phyloP scores from a whole-genome alignment of 2,329 filamentous ascomycete species.

The Orbilia ellipsospora region DNA sequence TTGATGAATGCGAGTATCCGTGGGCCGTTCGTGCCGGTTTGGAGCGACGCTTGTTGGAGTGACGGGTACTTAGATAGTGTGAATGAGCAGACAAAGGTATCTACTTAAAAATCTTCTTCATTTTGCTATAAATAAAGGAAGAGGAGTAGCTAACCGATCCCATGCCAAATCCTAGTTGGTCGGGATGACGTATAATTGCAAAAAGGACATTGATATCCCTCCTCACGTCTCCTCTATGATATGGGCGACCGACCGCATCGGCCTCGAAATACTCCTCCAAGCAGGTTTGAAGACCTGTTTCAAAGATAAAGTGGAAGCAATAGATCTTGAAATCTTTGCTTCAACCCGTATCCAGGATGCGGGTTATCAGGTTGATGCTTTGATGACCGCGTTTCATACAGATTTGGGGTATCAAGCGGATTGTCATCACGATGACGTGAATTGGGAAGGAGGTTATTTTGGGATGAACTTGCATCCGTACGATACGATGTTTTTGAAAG shows the following conservation, averaged over 20 bases:
- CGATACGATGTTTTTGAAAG: slow-evolving; percentile 19
- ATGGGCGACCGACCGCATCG: slow-evolving; percentile 62
- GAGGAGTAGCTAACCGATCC: not conserved
- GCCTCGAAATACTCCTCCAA: slow-evolving; percentile 61
- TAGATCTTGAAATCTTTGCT: not conserved
- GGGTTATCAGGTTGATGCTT: slow-evolving; percentile 7
- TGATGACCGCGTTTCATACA: slow-evolving; percentile 11
- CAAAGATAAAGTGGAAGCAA: not conserved
- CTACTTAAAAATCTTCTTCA: not conserved
- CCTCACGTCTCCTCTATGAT: slow-evolving; percentile 63
- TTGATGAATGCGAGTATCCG: slow-evolving; percentile 61
- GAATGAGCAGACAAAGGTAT: slow-evolving; percentile 60
- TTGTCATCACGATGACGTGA: slow-evolving; percentile 18
- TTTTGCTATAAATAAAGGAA: not conserved
- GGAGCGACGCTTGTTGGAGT: slow-evolving; percentile 62
- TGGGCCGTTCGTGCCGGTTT: slow-evolving; percentile 62
- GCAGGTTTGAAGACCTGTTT: slow-evolving; percentile 41
- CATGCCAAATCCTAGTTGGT: slow-evolving; percentile 60
- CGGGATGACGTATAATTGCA: slow-evolving; percentile 62
- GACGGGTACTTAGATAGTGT: slow-evolving; percentile 61
- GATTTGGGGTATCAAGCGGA: slow-evolving; percentile 6
- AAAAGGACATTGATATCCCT: slow-evolving; percentile 52
- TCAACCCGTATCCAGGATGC: slow-evolving; percentile 10
- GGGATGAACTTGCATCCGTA: slow-evolving; percentile 14
- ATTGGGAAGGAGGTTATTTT: slow-evolving; percentile 13